These are phyloP conservation scores for Nitzschia sp. DNA, from an alignment of 108 stramenopile genomes.

Conservation along the genomic window DNA sequence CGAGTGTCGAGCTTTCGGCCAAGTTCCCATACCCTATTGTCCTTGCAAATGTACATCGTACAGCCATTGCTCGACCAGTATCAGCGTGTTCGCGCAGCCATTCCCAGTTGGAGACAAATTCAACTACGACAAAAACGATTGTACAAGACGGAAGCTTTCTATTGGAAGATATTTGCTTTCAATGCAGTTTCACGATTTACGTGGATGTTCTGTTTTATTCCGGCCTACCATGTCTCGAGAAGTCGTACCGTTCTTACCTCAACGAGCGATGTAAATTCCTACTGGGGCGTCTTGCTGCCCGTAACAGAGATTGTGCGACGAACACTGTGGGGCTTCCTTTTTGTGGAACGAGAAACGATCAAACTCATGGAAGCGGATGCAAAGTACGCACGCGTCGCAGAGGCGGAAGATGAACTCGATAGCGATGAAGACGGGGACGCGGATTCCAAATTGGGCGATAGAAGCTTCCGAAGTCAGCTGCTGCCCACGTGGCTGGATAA, in stretches of 20 bases:
- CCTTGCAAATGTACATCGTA: slow-evolving; percentile 39
- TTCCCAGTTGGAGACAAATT: slow-evolving; percentile 57
- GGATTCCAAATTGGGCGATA: slow-evolving; percentile 31
- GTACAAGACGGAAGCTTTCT: slow-evolving; percentile 74
- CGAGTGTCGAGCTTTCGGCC: slow-evolving; percentile 56
- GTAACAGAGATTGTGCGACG: slow-evolving; percentile 72
- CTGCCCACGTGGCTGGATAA: slow-evolving; percentile 55
- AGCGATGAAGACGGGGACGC: slow-evolving; percentile 31
- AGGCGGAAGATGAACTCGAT: slow-evolving; percentile 23
- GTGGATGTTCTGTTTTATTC: slow-evolving; percentile 88
- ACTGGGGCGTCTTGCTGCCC: slow-evolving; percentile 72
- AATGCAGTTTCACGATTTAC: slow-evolving; percentile 64
- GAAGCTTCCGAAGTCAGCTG: slow-evolving; percentile 27
- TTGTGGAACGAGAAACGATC: slow-evolving; percentile 80
- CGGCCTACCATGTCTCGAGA: slow-evolving; percentile 69
- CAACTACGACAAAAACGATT: slow-evolving; percentile 67
- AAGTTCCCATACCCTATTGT: slow-evolving; percentile 30
- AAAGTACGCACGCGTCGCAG: slow-evolving; percentile 39
- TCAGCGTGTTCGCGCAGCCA: slow-evolving; percentile 32
- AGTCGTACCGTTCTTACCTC: slow-evolving; percentile 64
- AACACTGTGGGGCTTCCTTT: slow-evolving; percentile 81
- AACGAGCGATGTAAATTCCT: slow-evolving; percentile 60
- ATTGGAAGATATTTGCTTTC: slow-evolving; percentile 68
- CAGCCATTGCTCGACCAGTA: slow-evolving; percentile 39
- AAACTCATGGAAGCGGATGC: slow-evolving; percentile 58